phyloP scores from a whole-genome alignment of 768 basidiomycete genomes.

The Dioszegia crocea region DNA sequence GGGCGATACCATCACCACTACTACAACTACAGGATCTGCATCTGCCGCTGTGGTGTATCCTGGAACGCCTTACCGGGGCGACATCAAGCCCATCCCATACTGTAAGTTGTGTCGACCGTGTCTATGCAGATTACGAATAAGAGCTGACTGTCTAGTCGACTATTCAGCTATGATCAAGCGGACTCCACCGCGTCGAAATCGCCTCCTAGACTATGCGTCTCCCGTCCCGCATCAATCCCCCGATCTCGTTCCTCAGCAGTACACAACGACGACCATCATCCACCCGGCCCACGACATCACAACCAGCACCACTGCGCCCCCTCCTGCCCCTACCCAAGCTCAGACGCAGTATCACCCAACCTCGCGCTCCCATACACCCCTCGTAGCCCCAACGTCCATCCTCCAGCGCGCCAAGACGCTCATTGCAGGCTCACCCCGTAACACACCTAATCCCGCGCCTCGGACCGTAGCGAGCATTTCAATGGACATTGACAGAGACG shows the following conservation, averaged over 20 bases:
- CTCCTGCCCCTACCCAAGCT: neutral
- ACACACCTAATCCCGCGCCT: neutral
- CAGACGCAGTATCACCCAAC: neutral
- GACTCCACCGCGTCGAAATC: neutral
- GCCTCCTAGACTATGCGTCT: neutral
- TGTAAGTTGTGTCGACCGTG: neutral
- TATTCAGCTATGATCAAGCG: conserved; percentile 11
- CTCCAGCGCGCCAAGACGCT: conserved; percentile 1
- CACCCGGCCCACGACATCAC: conserved; percentile 7
- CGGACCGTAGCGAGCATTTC: conserved; percentile 5
- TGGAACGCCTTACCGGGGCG: neutral
- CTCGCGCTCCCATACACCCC: neutral
- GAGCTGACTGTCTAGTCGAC: conserved; percentile 3
- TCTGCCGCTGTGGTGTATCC: neutral
- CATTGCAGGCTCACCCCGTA: neutral
- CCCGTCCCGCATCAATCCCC: neutral
- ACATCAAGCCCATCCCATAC: conserved; percentile 7
- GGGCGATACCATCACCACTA: neutral
- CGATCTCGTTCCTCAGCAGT: neutral
- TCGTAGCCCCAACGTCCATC: neutral
- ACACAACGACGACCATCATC: conserved; percentile 3
- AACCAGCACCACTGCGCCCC: neutral
- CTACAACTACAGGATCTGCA: neutral
- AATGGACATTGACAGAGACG: conserved; percentile 9
- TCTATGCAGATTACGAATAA: neutral